Conservation (phyloP, 305 asterid genomes). For the Euphrasia arctica region DNA sequence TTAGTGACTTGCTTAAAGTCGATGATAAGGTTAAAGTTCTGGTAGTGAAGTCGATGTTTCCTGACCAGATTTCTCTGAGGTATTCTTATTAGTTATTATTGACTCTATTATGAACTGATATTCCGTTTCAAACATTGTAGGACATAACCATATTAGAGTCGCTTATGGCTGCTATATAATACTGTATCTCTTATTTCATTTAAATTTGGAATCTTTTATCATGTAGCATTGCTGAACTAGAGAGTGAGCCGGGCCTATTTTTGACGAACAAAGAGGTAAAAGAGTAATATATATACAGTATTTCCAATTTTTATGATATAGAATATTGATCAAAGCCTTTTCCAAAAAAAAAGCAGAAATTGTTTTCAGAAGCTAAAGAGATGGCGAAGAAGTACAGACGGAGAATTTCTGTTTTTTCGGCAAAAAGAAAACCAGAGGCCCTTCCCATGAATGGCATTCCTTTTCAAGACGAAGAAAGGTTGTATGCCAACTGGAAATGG, state of each 20-base stretch:
- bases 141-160: too few relatives aligned
- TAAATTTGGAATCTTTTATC: slow-evolving; percentile 21
- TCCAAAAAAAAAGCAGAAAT: slow-evolving; percentile 44
- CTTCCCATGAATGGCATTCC: slow-evolving; percentile 51
- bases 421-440: slow-evolving; percentile 42
- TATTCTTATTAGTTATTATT: slow-evolving; percentile 19
- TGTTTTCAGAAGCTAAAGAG: slow-evolving; percentile 74
- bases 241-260: slow-evolving; percentile 90
- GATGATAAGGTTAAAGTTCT: slow-evolving; percentile 83
- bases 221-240: slow-evolving; percentile 80
- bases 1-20: slow-evolving; percentile 61
- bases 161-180: background rate
- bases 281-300: background rate
- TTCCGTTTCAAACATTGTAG: too few relatives aligned
- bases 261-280: slow-evolving; percentile 72
- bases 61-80: slow-evolving; percentile 85
- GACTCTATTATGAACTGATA: too few relatives aligned
- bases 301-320: too few relatives aligned
- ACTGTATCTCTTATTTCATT: slow-evolving; percentile 11
- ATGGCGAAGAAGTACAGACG: slow-evolving; percentile 83
- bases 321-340: background rate
- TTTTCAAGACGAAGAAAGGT: slow-evolving; percentile 63
- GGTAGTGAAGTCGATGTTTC: slow-evolving; percentile 70
- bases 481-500: slow-evolving; percentile 91
- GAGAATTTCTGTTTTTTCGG: slow-evolving; percentile 37